Percentiles rank a stretch among this genome's conserved stretches.
These are phyloP conservation scores for Euphorbia schlechtendalii DNA, from an alignment of 441 rosid genomes.

Conservation along the genomic window DNA sequence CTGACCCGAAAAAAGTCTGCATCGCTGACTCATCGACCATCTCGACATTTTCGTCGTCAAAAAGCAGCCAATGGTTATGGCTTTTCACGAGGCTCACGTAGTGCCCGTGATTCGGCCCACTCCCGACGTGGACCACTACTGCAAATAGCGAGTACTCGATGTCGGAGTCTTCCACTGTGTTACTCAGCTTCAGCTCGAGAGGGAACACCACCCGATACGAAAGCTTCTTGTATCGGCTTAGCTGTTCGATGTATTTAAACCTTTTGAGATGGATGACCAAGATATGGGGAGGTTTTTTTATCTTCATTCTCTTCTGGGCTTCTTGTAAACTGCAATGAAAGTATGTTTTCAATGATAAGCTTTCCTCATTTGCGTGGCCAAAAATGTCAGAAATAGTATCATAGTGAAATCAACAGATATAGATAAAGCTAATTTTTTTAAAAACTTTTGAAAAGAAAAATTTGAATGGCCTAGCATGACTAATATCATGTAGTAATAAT, in stretches of 20 bases:
- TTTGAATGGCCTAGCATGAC: background rate
- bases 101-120: slow-evolving; percentile 93
- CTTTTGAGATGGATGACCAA: slow-evolving; percentile 82
- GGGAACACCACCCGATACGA: slow-evolving; percentile 86
- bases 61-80: slow-evolving; percentile 86
- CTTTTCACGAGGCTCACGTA: slow-evolving; percentile 91
- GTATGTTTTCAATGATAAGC: background rate
- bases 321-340: slow-evolving; percentile 71
- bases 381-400: background rate
- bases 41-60: slow-evolving; percentile 88
- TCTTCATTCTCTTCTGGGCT: slow-evolving; percentile 96
- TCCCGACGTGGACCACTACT: slow-evolving; percentile 91
- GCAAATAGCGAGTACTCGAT: slow-evolving; percentile 86
- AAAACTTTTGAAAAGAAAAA: too few relatives aligned
- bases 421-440: background rate
- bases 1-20: slow-evolving; percentile 86
- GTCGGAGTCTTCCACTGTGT: slow-evolving; percentile 80
- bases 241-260: slow-evolving; percentile 86
- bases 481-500: background rate
- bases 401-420: background rate
- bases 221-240: slow-evolving; percentile 83
- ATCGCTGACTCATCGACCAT: slow-evolving; percentile 88
- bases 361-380: background rate
- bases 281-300: slow-evolving; percentile 83
- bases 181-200: slow-evolving; percentile 79